These are phyloP conservation scores for Rosa multiflora DNA, from an alignment of 306 rosid species.

Conservation along the genomic window DNA sequence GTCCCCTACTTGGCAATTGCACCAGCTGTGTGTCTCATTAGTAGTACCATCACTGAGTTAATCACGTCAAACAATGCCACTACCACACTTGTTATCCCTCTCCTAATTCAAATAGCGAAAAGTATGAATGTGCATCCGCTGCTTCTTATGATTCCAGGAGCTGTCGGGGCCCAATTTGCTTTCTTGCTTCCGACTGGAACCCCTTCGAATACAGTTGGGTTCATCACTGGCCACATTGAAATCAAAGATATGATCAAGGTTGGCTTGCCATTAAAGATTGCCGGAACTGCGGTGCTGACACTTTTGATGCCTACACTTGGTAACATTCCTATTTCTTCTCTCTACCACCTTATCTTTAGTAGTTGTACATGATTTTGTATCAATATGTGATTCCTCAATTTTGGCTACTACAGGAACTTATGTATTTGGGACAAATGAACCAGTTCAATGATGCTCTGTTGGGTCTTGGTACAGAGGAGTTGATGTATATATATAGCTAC, in stretches of 20 bases:
- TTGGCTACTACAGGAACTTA: constrained; percentile 50
- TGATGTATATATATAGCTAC: not conserved
- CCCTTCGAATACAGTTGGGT: constrained; percentile 80
- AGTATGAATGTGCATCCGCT: constrained; percentile 74
- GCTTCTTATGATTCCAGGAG: constrained; percentile 79
- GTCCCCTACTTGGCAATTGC: constrained; percentile 69
- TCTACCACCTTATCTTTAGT: not conserved
- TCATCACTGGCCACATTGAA: constrained; percentile 70
- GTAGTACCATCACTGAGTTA: constrained; percentile 71
- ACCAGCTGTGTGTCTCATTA: constrained; percentile 58
- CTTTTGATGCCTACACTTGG: constrained; percentile 83
- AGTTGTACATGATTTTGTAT: not conserved
- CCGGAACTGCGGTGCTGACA: constrained; percentile 52
- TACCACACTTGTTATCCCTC: constrained; percentile 70
- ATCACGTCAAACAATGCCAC: constrained; percentile 82
- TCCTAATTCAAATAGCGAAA: constrained; percentile 61
- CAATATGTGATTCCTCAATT: not conserved
- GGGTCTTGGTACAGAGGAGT: constrained; percentile 2
- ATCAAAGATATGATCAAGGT: constrained; percentile 72
- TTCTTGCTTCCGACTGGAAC: constrained; percentile 78
- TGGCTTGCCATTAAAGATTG: constrained; percentile 74
- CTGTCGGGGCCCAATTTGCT: constrained; percentile 74
- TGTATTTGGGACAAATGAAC: constrained; percentile 54
- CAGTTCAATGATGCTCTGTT: not conserved
- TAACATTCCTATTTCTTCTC: constrained; percentile 13